These are phyloP conservation scores for Novymonas esmeraldas DNA, from an alignment of 208 protist genomes.

Conservation along the genomic window DNA sequence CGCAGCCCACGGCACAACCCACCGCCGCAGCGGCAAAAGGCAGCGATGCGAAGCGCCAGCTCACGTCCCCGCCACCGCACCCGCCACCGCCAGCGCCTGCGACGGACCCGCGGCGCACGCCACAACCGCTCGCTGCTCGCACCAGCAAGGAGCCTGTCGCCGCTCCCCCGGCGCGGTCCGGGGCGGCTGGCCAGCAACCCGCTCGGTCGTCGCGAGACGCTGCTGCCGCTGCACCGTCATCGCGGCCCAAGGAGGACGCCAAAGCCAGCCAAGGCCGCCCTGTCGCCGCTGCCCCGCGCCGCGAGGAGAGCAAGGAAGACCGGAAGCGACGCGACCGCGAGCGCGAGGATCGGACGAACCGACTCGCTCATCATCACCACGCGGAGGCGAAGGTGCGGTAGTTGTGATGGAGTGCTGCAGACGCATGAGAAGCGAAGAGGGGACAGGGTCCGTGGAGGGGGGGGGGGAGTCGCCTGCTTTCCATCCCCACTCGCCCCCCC, in stretches of 20 bases:
- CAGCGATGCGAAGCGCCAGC: background rate
- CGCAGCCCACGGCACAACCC: background rate
- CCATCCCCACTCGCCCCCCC: too few species aligned
- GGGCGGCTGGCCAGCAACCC: background rate
- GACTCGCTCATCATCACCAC: background rate
- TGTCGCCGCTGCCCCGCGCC: too few species aligned
- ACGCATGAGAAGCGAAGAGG: too few species aligned
- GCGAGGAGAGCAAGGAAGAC: background rate
- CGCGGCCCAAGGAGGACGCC: background rate
- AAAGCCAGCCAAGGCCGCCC: background rate
- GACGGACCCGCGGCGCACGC: background rate
- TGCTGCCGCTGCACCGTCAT: background rate
- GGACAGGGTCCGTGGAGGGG: background rate
- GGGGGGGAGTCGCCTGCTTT: too few species aligned
- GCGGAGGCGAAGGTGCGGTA: background rate
- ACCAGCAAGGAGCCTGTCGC: background rate
- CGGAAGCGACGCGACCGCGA: background rate
- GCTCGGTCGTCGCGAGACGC: background rate
- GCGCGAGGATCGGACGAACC: background rate
- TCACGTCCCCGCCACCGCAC: background rate
- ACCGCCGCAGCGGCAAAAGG: background rate
- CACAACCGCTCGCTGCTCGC: background rate
- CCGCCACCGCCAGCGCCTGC: too few species aligned
- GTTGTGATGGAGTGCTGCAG: too few species aligned
- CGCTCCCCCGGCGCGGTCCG: background rate